Evolutionary conservation across 2,329 filamentous ascomycete species (phyloP).

Genomic region (Chaetothyriales sp.): DNA sequence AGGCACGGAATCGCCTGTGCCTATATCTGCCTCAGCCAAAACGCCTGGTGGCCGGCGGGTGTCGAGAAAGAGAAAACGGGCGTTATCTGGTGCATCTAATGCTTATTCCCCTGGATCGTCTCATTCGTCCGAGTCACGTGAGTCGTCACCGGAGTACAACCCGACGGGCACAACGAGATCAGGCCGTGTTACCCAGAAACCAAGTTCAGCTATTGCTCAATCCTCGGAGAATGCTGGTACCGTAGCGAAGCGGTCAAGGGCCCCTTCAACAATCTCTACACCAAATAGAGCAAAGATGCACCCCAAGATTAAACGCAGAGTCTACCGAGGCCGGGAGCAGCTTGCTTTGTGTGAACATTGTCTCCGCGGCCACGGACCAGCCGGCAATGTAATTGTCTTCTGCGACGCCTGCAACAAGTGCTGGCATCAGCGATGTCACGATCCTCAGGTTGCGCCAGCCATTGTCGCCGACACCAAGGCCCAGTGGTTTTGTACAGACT

Average conservation of each 20-base stretch:
- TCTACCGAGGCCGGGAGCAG: conserved; percentile 31
- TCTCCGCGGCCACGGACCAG: conserved; percentile 55
- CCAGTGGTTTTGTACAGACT: conserved; percentile 59
- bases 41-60: neutral
- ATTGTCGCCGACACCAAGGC: conserved; percentile 52
- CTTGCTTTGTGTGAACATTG: conserved; percentile 55
- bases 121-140: conserved; percentile 23
- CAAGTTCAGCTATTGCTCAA: conserved; percentile 46
- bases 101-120: neutral
- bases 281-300: conserved; percentile 19
- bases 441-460: conserved; percentile 57
- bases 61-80: neutral
- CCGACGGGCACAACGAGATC: conserved; percentile 55
- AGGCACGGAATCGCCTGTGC: conserved; percentile 1
- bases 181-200: conserved; percentile 55
- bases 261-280: conserved; percentile 7
- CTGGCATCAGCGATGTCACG: conserved; percentile 73
- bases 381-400: conserved; percentile 70
- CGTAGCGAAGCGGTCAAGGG: conserved; percentile 6
- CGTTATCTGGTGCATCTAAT: neutral
- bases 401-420: conserved; percentile 68
- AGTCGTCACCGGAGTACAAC: conserved; percentile 35
- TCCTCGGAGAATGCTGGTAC: conserved; percentile 22
- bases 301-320: conserved; percentile 46
- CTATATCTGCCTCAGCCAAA: neutral